Evolutionary conservation across 495 filamentous ascomycete genomes (phyloP), one percentile per base, ranked within the genome.

Genomic region (Friedmanniomyces simplex): DNA sequence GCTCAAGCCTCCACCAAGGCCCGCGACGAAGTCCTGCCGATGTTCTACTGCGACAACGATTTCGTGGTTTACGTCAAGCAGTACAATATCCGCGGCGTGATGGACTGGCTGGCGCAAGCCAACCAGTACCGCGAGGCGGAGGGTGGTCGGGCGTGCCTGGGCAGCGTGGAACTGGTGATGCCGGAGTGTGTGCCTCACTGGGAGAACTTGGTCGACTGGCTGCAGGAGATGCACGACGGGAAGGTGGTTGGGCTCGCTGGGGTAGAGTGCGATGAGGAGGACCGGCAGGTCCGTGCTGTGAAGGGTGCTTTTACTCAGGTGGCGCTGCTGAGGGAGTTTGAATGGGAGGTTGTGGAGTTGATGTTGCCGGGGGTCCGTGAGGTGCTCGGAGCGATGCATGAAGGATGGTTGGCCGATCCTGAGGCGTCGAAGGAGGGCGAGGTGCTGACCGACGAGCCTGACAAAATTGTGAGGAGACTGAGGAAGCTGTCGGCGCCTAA

Each of bases 161-260:
- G 41, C 25, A 42, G 3, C n/a, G 28, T 56, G 25, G n/a, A 21
- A 4, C 20, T 48, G 7, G n/a, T 4, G 8, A 34, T 25, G 3
- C n/a, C n/a, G n/a, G 36, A 54, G 13, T 32, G 37, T 6, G 18
- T 5, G 5, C 54, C 54, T 41, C 41, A 56, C 54, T 56, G 41
- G 42, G 41, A n/a, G 11, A 56, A 56, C 34, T 22, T 56, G 20
- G 41, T 48, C 7, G 41, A 48, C 11, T 56, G 54, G 54, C 54
- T 56, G 2, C 6, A 37, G 26, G 25, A 48, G 16, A 37, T 24
- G 1, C 54, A 56, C 32, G 10, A 13, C 10, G 43, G 30, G 1
- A 7, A 50, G 12, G 43, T 22, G 5, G 21, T 39, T 2, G 16
- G 42, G 21, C 46, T 57, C n/a, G 43, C 2, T 13, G 43, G 18